Percentiles rank a stretch among this genome's conserved stretches.
Evolutionary conservation across 2,329 filamentous ascomycete genomes (phyloP).

Genomic region (Epichloe festucae): DNA sequence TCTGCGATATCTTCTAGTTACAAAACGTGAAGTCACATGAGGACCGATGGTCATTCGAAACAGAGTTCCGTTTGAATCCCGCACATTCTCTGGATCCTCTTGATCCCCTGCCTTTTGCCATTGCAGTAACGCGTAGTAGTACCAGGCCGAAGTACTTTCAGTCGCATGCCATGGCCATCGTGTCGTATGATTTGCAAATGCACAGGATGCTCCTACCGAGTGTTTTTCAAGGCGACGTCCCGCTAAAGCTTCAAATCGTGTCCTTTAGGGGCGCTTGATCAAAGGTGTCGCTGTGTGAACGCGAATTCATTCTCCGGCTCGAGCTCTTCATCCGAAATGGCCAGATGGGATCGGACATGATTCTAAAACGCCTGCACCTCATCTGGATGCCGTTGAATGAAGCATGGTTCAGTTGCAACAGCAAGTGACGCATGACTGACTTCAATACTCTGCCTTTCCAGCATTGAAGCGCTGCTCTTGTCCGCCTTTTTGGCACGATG

Average conservation of each 20-base stretch:
- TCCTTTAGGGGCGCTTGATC: neutral
- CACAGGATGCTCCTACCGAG: neutral
- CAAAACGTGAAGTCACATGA: neutral
- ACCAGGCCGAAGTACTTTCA: no score
- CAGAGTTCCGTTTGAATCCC: neutral
- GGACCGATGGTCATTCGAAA: no score
- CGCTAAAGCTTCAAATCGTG: neutral
- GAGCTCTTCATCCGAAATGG: constrained; percentile 20
- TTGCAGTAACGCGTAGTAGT: neutral
- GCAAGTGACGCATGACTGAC: neutral
- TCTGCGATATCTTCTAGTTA: neutral
- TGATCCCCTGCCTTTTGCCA: no score
- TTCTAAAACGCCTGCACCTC: constrained; percentile 21
- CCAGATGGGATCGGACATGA: constrained; percentile 16
- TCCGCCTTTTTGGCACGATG: neutral
- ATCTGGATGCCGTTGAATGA: constrained; percentile 8
- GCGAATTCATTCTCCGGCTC: constrained; percentile 3
- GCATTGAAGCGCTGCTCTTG: no score
- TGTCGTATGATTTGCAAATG: neutral
- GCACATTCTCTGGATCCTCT: neutral
- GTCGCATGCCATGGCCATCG: neutral
- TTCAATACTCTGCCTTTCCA: neutral
- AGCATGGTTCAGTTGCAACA: neutral
- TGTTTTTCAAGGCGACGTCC: neutral
- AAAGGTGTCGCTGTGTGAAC: neutral